Conservation (phyloP, 2,329 filamentous ascomycete genomes). For the Didymella pomorum region DNA sequence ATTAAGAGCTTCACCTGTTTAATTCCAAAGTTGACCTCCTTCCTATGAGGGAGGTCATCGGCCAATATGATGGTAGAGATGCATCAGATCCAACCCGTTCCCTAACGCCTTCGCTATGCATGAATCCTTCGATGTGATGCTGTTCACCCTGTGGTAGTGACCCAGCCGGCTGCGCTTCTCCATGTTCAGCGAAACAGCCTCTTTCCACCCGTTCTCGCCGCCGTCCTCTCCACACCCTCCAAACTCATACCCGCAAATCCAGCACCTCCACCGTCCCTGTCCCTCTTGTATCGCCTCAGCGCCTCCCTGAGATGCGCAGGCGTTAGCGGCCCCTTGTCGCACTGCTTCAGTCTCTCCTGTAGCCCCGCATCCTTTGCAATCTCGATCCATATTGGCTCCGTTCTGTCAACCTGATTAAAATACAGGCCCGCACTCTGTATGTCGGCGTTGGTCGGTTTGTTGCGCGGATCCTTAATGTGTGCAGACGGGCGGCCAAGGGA, state of each 20-base stretch:
- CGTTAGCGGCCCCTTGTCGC: slow-evolving; percentile 66
- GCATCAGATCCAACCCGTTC: background rate
- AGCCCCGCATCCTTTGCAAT: slow-evolving; percentile 35
- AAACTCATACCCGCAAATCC: slow-evolving; percentile 60
- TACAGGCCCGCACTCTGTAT: slow-evolving; percentile 39
- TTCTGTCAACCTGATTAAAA: slow-evolving; percentile 33
- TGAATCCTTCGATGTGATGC: background rate
- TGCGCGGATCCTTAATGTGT: slow-evolving; percentile 38
- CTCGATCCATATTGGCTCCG: slow-evolving; percentile 40
- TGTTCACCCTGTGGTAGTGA: background rate
- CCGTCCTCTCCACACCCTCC: slow-evolving; percentile 56
- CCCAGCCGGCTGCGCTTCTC: background rate
- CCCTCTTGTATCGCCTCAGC: slow-evolving; percentile 70
- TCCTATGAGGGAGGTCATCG: background rate
- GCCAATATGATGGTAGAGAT: background rate
- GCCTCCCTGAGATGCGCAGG: slow-evolving; percentile 80
- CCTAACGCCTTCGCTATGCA: slow-evolving; percentile 22
- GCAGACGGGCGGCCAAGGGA: slow-evolving; percentile 42
- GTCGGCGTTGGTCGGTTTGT: slow-evolving; percentile 40
- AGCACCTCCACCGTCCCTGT: slow-evolving; percentile 68
- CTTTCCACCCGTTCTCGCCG: slow-evolving; percentile 56
- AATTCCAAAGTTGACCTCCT: background rate
- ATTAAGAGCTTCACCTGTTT: background rate
- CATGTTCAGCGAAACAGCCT: slow-evolving; percentile 53
- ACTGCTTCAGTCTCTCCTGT: slow-evolving; percentile 40